A percentile compares a stretch with the other conserved stretches of the same genome.
These are phyloP conservation scores for Gelatoporia subvermispora DNA, from an alignment of 768 basidiomycete genomes.

Conservation along the genomic window DNA sequence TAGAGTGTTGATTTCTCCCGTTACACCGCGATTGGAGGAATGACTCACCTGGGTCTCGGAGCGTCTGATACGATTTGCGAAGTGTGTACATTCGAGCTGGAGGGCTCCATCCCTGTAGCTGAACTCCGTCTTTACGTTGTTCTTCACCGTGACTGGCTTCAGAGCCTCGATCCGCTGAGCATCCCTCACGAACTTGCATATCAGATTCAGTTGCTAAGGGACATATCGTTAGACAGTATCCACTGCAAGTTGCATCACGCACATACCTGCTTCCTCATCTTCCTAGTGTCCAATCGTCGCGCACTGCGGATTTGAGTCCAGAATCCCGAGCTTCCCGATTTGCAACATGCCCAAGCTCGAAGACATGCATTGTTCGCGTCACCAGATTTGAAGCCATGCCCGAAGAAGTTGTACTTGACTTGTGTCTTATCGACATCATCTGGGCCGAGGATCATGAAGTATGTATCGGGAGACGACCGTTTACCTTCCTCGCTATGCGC, in stretches of 20 bases:
- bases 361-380: background rate
- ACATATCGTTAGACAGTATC: background rate
- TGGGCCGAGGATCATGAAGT: background rate
- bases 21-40: constrained; percentile 5
- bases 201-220: constrained; percentile 34
- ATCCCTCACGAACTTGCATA: constrained; percentile 43
- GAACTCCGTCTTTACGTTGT: constrained; percentile 33
- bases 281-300: background rate
- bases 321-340: background rate
- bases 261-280: background rate
- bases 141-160: constrained; percentile 41
- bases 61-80: constrained; percentile 37
- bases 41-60: constrained; percentile 35
- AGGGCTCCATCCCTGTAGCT: constrained; percentile 26
- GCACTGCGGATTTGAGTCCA: no score
- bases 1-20: constrained; percentile 32
- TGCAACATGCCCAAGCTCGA: constrained; percentile 2
- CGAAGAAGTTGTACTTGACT: background rate
- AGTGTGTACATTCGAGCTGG: constrained; percentile 35
- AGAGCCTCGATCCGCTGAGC: constrained; percentile 41
- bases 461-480: background rate
- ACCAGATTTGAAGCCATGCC: background rate
- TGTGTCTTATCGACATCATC: background rate
- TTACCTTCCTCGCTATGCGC: background rate
- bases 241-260: background rate